A percentile compares a stretch with the other conserved stretches of the same genome.
phyloP scores from a whole-genome alignment of 352 stramenopile genomes.

The Phytophthora constricta region DNA sequence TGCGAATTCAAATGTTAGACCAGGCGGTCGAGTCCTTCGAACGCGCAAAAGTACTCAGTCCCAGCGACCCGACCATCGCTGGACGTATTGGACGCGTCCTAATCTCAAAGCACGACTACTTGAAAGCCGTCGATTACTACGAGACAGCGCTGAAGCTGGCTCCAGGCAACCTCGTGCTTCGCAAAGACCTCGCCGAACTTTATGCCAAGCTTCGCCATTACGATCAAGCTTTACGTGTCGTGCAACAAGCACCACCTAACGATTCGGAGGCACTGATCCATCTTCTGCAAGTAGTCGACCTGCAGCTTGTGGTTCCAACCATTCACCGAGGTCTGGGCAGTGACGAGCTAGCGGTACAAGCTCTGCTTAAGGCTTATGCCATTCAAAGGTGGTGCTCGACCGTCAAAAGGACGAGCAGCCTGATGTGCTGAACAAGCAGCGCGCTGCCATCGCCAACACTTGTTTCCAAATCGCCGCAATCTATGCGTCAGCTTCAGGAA shows the following conservation, averaged over 20 bases:
- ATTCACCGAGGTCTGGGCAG: slow-evolving; percentile 82
- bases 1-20: slow-evolving; percentile 93
- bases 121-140: slow-evolving; percentile 94
- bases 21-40: slow-evolving; percentile 83
- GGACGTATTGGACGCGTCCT: slow-evolving; percentile 91
- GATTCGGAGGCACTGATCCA: slow-evolving; percentile 77
- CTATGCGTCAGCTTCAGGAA: slow-evolving; percentile 49
- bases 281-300: slow-evolving; percentile 67
- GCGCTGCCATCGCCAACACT: slow-evolving; percentile 78
- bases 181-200: slow-evolving; percentile 91
- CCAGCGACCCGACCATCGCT: slow-evolving; percentile 78
- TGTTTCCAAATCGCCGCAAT: slow-evolving; percentile 84
- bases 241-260: slow-evolving; percentile 72
- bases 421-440: slow-evolving; percentile 80
- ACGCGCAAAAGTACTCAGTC: slow-evolving; percentile 60
- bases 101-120: slow-evolving; percentile 94
- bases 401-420: slow-evolving; percentile 82
- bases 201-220: slow-evolving; percentile 89
- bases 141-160: slow-evolving; percentile 87
- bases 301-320: slow-evolving; percentile 79
- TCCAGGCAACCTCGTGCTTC: slow-evolving; percentile 77
- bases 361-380: slow-evolving; percentile 79
- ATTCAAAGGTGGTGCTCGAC: slow-evolving; percentile 88
- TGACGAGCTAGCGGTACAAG: slow-evolving; percentile 76
- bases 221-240: slow-evolving; percentile 82